phyloP scores from a whole-genome alignment of 164 flowering plant species.

The Stephania cephalantha region DNA sequence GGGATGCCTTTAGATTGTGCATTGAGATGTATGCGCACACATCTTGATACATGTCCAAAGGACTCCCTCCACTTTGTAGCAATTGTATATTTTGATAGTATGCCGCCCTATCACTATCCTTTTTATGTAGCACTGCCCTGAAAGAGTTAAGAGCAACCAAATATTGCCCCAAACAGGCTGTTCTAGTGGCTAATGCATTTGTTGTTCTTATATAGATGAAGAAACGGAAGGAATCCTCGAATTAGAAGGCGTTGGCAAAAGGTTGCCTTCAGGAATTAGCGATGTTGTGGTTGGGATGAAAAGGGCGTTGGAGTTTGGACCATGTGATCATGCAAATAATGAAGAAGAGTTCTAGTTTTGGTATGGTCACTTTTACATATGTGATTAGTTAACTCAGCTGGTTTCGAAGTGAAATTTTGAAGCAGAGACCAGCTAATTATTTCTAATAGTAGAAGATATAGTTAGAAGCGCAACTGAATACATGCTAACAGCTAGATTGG shows the following conservation, averaged over 20 bases:
- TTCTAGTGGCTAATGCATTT: not conserved
- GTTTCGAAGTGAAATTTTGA: not conserved
- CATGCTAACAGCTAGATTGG: not conserved
- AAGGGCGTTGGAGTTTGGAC: slow-evolving; percentile 30
- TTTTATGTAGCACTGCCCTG: not conserved
- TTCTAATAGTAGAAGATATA: not conserved
- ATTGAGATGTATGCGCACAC: no score
- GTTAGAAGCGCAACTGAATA: not conserved
- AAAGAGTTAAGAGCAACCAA: not conserved
- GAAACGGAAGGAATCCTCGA: slow-evolving; percentile 20
- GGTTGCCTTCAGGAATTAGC: slow-evolving; percentile 11
- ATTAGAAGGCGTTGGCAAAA: not conserved
- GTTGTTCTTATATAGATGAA: slow-evolving; percentile 33
- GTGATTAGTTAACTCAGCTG: not conserved
- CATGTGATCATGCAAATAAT: slow-evolving; percentile 3
- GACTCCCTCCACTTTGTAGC: no score
- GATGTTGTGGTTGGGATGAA: slow-evolving; percentile 38
- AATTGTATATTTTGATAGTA: no score
- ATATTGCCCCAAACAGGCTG: not conserved
- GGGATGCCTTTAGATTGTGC: no score
- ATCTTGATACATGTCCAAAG: no score
- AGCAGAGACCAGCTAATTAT: not conserved
- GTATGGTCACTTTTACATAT: not conserved
- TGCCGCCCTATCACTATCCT: no score
- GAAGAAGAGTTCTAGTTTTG: not conserved